These are phyloP conservation scores for Nemania sp. DNA, from an alignment of 2,329 filamentous ascomycete species.

Conservation along the genomic window DNA sequence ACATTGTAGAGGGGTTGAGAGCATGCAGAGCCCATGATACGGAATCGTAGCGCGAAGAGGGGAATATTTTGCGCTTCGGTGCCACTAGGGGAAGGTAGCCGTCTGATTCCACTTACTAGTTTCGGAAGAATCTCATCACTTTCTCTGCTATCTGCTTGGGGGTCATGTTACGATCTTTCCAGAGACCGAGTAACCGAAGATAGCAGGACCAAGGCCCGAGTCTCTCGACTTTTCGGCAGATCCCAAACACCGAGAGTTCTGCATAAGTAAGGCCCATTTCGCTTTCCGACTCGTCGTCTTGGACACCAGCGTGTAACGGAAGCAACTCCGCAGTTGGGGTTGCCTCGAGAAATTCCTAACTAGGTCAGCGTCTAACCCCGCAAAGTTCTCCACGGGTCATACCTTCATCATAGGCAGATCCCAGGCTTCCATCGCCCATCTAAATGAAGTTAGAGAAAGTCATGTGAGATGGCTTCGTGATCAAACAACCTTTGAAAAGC, in stretches of 20 bases:
- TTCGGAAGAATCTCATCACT: constrained; percentile 21
- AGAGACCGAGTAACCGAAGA: constrained; percentile 8
- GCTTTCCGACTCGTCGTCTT: constrained; percentile 19
- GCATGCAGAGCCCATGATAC: neutral
- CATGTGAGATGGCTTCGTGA: neutral
- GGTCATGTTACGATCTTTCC: constrained; percentile 18
- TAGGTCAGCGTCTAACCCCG: neutral
- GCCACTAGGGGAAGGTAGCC: neutral
- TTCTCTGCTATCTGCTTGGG: constrained; percentile 25
- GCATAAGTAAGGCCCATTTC: constrained; percentile 21
- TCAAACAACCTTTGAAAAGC: too few relatives aligned
- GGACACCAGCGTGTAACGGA: constrained; percentile 30
- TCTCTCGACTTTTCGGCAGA: constrained; percentile 4
- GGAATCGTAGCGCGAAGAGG: neutral
- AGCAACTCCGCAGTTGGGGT: constrained; percentile 34
- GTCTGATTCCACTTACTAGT: neutral
- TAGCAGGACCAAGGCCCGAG: constrained; percentile 24
- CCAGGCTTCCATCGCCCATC: constrained; percentile 9
- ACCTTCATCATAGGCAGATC: constrained; percentile 20
- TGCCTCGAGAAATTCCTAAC: constrained; percentile 24
- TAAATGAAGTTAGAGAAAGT: neutral
- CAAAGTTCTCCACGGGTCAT: neutral
- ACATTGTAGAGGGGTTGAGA: neutral
- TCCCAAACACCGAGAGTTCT: constrained; percentile 27
- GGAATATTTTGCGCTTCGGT: neutral